A percentile compares a stretch with the other conserved stretches of the same genome.
Evolutionary conservation across 1,284 basidiomycete species (phyloP).

Genomic region (Microbotryum violaceum): DNA sequence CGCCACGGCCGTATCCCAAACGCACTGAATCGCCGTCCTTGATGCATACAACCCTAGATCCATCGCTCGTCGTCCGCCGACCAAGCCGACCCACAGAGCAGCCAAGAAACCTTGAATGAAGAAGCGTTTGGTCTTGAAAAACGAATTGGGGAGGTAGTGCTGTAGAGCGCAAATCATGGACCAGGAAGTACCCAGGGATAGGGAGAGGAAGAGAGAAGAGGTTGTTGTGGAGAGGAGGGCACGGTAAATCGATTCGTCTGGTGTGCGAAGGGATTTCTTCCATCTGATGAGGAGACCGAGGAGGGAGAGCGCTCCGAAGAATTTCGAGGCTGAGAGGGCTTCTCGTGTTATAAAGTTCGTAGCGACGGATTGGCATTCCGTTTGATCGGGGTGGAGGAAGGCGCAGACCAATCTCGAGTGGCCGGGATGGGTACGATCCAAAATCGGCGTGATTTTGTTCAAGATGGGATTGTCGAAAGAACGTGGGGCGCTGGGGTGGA

Average conservation of each 20-base stretch:
- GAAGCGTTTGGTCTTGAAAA: conserved; percentile 8
- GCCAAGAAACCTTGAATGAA: conserved; percentile 8
- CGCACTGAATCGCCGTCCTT: conserved; percentile 3
- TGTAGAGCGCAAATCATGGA: conserved; percentile 9
- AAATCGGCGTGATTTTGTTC: neutral
- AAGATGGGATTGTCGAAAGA: neutral
- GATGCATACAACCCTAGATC: conserved; percentile 3
- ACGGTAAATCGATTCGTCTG: neutral
- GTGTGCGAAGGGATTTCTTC: conserved; percentile 5
- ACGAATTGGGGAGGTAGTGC: neutral
- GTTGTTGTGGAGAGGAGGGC: neutral
- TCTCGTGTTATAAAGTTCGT: neutral
- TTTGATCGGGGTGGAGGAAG: conserved; percentile 6
- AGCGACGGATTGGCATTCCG: neutral
- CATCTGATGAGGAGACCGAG: neutral
- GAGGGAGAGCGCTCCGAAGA: conserved; percentile 7
- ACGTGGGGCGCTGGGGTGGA: neutral
- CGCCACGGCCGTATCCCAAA: conserved; percentile 3
- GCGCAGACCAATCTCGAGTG: conserved; percentile 5
- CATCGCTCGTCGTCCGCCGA: neutral
- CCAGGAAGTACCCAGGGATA: conserved; percentile 9
- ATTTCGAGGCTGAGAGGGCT: neutral
- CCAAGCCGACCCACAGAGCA: conserved; percentile 6
- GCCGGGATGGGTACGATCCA: conserved; percentile 6
- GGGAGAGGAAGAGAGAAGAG: conserved; percentile 7